Evolutionary conservation across 2,329 filamentous ascomycete species (phyloP).

Genomic region (Microdochium trichocladiopsis): DNA sequence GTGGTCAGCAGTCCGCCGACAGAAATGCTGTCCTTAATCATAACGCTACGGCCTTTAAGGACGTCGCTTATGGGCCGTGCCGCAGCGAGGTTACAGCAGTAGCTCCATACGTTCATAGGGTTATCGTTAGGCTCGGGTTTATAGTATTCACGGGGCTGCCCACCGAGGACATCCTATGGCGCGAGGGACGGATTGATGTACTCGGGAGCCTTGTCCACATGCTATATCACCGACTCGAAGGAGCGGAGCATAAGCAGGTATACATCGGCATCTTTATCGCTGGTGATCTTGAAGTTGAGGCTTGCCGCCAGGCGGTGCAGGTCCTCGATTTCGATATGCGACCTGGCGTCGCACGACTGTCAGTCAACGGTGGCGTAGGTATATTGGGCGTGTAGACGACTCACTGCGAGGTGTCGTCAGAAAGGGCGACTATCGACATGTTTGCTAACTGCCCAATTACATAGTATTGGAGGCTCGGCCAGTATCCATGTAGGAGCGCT

Average conservation of each 20-base stretch:
- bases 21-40: constrained; percentile 11
- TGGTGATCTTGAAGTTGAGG: constrained; percentile 6
- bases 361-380: too few relatives aligned
- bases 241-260: constrained; percentile 17
- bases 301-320: constrained; percentile 10
- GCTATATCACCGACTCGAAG: constrained; percentile 16
- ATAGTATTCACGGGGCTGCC: constrained; percentile 8
- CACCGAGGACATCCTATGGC: constrained; percentile 7
- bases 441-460: too few relatives aligned
- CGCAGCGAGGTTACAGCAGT: constrained; percentile 17
- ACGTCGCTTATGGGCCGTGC: constrained; percentile 3
- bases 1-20: constrained; percentile 9
- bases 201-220: constrained; percentile 15
- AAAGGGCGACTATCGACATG: constrained; percentile 11
- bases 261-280: constrained; percentile 14
- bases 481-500: too few relatives aligned
- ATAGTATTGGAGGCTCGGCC: too few relatives aligned
- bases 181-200: constrained; percentile 15
- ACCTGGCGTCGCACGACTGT: constrained; percentile 5
- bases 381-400: too few relatives aligned
- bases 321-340: constrained; percentile 5
- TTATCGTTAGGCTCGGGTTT: constrained; percentile 11
- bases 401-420: constrained; percentile 1
- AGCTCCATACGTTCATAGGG: constrained; percentile 25
- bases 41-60: constrained; percentile 8